phyloP scores from a whole-genome alignment of 2,329 filamentous ascomycete genomes.

The Fusarium albosuccineum region DNA sequence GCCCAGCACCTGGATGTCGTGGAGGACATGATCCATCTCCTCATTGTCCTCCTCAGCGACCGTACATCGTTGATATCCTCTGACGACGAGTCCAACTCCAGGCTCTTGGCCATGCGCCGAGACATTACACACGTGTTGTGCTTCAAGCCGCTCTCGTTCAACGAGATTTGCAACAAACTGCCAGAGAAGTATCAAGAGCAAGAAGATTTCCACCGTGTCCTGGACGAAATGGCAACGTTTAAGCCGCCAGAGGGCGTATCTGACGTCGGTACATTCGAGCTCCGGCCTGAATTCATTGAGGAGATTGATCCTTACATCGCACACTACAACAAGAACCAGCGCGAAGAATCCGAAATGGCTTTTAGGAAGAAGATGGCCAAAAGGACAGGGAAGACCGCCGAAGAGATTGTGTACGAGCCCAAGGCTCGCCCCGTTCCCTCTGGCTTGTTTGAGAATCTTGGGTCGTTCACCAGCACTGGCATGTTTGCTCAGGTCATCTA shows the following conservation, averaged over 20 bases:
- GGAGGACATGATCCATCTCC: conserved; percentile 94
- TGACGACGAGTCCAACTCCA: conserved; percentile 74
- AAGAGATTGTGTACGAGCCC: conserved; percentile 93
- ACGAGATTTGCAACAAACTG: conserved; percentile 86
- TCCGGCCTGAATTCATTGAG: conserved; percentile 87
- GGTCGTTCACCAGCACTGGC: conserved; percentile 84
- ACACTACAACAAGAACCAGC: conserved; percentile 96
- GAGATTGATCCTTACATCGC: conserved; percentile 95
- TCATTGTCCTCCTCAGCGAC: conserved; percentile 92
- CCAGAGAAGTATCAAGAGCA: conserved; percentile 91
- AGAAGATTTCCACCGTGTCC: conserved; percentile 85
- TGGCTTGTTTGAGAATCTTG: conserved; percentile 81
- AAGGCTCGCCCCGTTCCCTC: conserved; percentile 80
- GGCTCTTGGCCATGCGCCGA: conserved; percentile 80
- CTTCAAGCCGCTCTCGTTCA: conserved; percentile 96
- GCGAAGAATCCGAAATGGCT: conserved; percentile 92
- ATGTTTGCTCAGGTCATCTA: conserved; percentile 93
- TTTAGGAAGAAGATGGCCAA: conserved; percentile 90
- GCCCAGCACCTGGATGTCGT: conserved; percentile 90
- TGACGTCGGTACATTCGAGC: conserved; percentile 93
- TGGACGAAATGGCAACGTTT: conserved; percentile 90
- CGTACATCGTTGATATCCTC: conserved; percentile 81
- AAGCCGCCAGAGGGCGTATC: conserved; percentile 90
- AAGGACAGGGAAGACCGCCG: conserved; percentile 82
- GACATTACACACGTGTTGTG: conserved; percentile 95